Evolutionary conservation across 192 early-diverging fungal genomes (phyloP).

Genomic region (Dimargaris xerosporica): DNA sequence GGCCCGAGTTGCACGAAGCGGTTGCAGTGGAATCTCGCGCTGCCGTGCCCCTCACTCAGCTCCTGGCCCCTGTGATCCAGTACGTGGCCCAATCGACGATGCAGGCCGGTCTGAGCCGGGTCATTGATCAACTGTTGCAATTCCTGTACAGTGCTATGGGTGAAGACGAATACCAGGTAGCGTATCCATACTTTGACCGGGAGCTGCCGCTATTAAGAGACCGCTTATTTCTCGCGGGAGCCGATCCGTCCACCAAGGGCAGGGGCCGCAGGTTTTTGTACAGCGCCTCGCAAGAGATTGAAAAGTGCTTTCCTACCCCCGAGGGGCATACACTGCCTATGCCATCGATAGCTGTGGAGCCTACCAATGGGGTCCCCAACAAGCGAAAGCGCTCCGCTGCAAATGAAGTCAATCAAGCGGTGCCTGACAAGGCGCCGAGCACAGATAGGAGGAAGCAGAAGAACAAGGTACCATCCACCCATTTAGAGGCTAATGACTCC

Average conservation of each 20-base stretch:
- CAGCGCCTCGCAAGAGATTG: neutral
- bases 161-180: neutral
- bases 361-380: too few species aligned
- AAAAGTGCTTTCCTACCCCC: too few species aligned
- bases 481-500: too few species aligned
- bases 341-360: too few species aligned
- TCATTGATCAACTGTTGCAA: slow-evolving; percentile 31
- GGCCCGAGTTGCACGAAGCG: slow-evolving; percentile 52
- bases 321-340: too few species aligned
- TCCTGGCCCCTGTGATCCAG: slow-evolving; percentile 35
- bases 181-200: neutral
- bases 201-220: neutral
- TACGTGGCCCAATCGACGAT: slow-evolving; percentile 31
- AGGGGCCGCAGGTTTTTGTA: neutral
- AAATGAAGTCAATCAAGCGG: too few species aligned
- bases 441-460: too few species aligned
- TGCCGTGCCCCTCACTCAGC: slow-evolving; percentile 28
- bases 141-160: slow-evolving; percentile 22
- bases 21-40: slow-evolving; percentile 24
- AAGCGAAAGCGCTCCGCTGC: too few species aligned
- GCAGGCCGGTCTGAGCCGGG: slow-evolving; percentile 29
- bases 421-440: too few species aligned
- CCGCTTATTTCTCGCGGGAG: neutral
- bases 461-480: too few species aligned
- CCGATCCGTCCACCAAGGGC: neutral